Evolutionary conservation across 192 early-diverging fungal species (phyloP), one percentile per base, ranked within the genome.

Genomic region (Coemansia sp.): DNA sequence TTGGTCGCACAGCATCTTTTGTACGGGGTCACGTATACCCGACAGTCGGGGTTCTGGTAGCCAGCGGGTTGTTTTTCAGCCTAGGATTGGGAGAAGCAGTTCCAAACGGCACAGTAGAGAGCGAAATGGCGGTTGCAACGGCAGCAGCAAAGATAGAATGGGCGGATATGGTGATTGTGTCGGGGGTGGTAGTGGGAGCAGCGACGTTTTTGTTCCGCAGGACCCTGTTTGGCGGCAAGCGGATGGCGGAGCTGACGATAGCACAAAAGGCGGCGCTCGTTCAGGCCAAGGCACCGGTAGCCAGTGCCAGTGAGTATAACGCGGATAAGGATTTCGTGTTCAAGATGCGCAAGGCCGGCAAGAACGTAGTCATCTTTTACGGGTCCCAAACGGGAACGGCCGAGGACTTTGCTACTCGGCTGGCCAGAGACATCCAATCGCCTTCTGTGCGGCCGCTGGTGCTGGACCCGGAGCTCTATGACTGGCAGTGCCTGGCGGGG

Each of bases 311-410:
- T 59, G 68, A 70, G 64, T 74, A 76, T 50, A 69, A 66, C 56
- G 57, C 63, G 0, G 75, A 76, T 18, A 53, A 69, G 16, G 77
- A 82, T 66, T 78, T 84, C 75, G 76, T 84, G 31, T 38, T 65
- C n/a, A 75, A 76, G 73, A 81, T 84, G 78, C 75, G 72, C 64
- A 77, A 72, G 36, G 73, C 70, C 1, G 88, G 85, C 64, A 88
- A 91, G 64, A 86, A 90, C 59, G 86, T 94, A 33, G 87, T 95
- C 36, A 79, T 95, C 35, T 94, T 99, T 70, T 99, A 94, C 69
- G 97, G 97, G 50, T 96, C 95, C 21, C 97, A 99, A 83, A 99
- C 97, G 8, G 97, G 97, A 61, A 99, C 97, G 8, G 97, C 95
- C 47, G 97, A 99, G 82, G 97, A 99, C 70, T 94, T 97, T 82